A percentile compares a stretch with the other conserved stretches of the same genome.
These are phyloP conservation scores for Diaporthe ilicicola DNA, from an alignment of 2,329 filamentous ascomycete genomes.

Conservation along the genomic window DNA sequence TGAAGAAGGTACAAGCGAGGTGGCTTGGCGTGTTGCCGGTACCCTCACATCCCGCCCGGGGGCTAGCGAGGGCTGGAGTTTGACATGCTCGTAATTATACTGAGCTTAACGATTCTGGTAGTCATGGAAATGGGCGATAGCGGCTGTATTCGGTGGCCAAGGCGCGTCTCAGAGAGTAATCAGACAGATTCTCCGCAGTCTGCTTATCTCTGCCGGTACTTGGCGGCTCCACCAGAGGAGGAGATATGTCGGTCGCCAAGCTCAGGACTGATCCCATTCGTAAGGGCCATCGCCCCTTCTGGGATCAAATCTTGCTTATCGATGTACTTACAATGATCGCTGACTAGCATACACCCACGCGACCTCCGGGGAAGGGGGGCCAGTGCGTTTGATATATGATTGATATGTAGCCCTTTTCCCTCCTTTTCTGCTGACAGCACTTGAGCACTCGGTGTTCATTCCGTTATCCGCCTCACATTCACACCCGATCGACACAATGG, in stretches of 20 bases:
- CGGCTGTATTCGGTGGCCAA: constrained; percentile 11
- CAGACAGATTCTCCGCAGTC: constrained; percentile 4
- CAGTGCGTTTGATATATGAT: constrained; percentile 1
- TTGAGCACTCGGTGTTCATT: neutral
- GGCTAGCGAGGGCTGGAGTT: neutral
- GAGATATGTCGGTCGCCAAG: constrained; percentile 18
- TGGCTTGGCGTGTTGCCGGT: neutral
- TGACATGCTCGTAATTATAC: neutral
- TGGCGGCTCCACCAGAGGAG: constrained; percentile 9
- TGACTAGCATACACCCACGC: constrained; percentile 21
- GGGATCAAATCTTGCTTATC: constrained; percentile 22
- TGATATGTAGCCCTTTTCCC: neutral
- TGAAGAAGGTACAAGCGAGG: constrained; percentile 13
- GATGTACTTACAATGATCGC: constrained; percentile 1
- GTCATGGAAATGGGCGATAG: constrained; percentile 17
- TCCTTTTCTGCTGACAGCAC: too few relatives aligned
- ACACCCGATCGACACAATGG: neutral
- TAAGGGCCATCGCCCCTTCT: neutral
- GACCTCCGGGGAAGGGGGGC: constrained; percentile 3
- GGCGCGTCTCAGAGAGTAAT: neutral
- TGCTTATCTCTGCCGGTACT: constrained; percentile 20
- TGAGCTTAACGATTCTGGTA: constrained; percentile 12
- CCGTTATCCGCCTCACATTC: neutral
- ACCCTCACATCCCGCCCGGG: constrained; percentile 4
- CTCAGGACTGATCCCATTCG: constrained; percentile 1